Evolutionary conservation across 2,329 filamentous ascomycete genomes (phyloP).

Genomic region (Aspergillus vadensis): DNA sequence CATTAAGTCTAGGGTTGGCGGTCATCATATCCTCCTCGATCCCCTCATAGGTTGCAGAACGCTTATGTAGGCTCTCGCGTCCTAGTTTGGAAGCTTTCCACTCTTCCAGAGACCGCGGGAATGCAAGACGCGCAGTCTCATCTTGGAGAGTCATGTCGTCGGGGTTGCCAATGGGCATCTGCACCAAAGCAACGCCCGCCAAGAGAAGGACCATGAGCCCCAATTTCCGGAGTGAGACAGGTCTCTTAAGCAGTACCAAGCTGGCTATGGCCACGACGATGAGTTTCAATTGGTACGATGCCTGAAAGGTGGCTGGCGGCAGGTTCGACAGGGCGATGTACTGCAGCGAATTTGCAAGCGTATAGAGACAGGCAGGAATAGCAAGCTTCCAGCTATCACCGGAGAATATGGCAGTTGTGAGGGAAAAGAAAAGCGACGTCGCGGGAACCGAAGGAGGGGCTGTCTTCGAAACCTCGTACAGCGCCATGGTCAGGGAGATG

Average conservation of each 20-base stretch:
- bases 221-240: conserved; percentile 75
- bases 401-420: conserved; percentile 79
- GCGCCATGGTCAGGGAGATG: conserved; percentile 80
- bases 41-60: conserved; percentile 87
- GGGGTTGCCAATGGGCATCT: conserved; percentile 66
- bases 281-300: conserved; percentile 93
- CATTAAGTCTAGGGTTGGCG: conserved; percentile 66
- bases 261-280: conserved; percentile 87
- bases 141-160: conserved; percentile 55
- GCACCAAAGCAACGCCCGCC: conserved; percentile 80
- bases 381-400: conserved; percentile 94
- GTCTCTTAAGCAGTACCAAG: conserved; percentile 71
- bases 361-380: conserved; percentile 85
- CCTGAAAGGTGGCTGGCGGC: conserved; percentile 89
- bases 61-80: conserved; percentile 58
- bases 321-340: conserved; percentile 90
- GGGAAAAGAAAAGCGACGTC: conserved; percentile 75
- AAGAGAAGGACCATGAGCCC: conserved; percentile 76
- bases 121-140: conserved; percentile 67
- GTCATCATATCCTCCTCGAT: conserved; percentile 67
- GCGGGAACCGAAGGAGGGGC: conserved; percentile 77
- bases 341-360: conserved; percentile 88
- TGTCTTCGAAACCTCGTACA: conserved; percentile 81
- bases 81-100: conserved; percentile 60
- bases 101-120: conserved; percentile 77